Conservation (phyloP, 805 yeast species). For the Ogataea allantospora region DNA sequence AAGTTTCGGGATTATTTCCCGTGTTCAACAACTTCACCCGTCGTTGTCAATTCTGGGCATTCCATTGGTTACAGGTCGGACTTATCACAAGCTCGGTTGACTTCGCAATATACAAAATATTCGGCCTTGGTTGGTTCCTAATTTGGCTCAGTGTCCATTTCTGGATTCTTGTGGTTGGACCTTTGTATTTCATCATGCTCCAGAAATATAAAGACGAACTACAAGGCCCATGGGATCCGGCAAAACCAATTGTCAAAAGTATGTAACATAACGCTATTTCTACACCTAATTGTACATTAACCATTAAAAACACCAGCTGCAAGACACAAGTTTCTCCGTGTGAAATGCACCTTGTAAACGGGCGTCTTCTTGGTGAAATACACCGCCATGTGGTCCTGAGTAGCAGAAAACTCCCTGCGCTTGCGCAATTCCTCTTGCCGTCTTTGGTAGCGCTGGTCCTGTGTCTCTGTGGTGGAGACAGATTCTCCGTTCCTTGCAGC, state of each 20-base stretch:
- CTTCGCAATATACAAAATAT: constrained; percentile 35
- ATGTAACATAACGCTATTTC: constrained; percentile 10
- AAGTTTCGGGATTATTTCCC: constrained; percentile 72
- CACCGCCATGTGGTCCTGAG: constrained; percentile 88
- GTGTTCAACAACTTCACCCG: constrained; percentile 62
- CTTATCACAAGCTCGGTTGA: constrained; percentile 33
- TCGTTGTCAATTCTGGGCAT: constrained; percentile 31
- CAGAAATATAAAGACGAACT: constrained; percentile 82
- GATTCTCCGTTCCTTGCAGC: constrained; percentile 32
- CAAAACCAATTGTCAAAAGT: constrained; percentile 60
- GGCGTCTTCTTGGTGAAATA: constrained; percentile 93
- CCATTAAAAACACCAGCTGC: constrained; percentile 87
- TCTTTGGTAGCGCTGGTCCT: constrained; percentile 15
- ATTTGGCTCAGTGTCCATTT: constrained; percentile 53
- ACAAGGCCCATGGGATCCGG: constrained; percentile 94
- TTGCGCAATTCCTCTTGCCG: constrained; percentile 47
- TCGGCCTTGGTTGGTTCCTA: constrained; percentile 41
- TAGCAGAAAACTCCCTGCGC: constrained; percentile 71
- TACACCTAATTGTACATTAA: constrained; percentile 21
- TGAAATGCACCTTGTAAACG: constrained; percentile 88
- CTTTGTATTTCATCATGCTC: constrained; percentile 64
- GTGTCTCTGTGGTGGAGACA: constrained; percentile 22
- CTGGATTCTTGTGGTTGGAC: constrained; percentile 54
- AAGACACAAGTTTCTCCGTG: constrained; percentile 83
- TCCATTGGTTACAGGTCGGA: constrained; percentile 34